Evolutionary conservation across 1,284 basidiomycete species (phyloP).

Genomic region (Fistulina hepatica): DNA sequence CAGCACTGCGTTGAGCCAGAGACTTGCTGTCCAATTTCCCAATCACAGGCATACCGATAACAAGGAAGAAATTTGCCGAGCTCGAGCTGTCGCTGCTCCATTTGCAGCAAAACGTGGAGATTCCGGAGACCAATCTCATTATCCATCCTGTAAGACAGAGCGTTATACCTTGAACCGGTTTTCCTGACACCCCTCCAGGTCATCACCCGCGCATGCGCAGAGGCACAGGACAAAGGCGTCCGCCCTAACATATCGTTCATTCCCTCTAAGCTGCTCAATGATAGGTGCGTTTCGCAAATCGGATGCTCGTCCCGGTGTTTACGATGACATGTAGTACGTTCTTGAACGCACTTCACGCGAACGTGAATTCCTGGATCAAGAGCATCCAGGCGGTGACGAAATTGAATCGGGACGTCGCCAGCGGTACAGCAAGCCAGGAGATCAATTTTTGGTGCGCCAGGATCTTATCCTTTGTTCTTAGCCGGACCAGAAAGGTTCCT

Average conservation of each 20-base stretch:
- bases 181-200: no score
- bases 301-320: no score
- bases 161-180: no score
- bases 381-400: constrained; percentile 96
- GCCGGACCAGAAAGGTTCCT: no score
- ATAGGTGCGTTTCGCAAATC: no score
- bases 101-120: constrained; percentile 97
- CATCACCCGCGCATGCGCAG: constrained; percentile 81
- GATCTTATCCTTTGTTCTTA: no score
- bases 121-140: constrained; percentile 89
- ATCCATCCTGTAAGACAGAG: no score
- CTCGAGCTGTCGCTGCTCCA: constrained; percentile 94
- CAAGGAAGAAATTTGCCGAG: constrained; percentile 98
- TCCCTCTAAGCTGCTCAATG: constrained; percentile 64
- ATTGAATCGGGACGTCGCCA: constrained; percentile 84
- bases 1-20: no score
- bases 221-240: constrained; percentile 47
- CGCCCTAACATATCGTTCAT: constrained; percentile 72
- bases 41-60: constrained; percentile 96
- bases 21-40: constrained; percentile 71
- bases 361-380: constrained; percentile 98
- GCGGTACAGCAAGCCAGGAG: constrained; percentile 95
- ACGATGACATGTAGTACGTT: no score
- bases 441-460: constrained; percentile 99
- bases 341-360: constrained; percentile 86